phyloP scores from a whole-genome alignment of 495 filamentous ascomycete genomes.

The Podospora didyma region DNA sequence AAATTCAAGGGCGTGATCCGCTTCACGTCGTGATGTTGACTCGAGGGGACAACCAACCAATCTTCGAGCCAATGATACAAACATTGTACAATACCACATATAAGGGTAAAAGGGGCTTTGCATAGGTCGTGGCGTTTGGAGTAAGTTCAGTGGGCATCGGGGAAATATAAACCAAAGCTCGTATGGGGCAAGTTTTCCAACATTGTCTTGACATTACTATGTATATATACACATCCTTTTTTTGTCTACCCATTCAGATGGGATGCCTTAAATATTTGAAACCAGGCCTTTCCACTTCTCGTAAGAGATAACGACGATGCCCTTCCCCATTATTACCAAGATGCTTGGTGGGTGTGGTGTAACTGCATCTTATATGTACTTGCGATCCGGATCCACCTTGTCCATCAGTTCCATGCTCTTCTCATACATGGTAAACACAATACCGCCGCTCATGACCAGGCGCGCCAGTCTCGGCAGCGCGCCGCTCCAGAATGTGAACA shows the following conservation, averaged over 20 bases:
- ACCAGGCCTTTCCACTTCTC: not conserved
- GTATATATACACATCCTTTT: not conserved
- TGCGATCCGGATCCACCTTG: constrained; percentile 73
- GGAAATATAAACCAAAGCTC: no score
- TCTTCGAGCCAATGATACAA: no score
- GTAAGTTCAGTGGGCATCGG: no score
- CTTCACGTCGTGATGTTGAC: constrained; percentile 34
- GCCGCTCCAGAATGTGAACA: constrained; percentile 91
- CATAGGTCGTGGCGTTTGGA: constrained; percentile 22
- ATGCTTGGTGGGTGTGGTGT: no score
- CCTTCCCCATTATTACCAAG: no score
- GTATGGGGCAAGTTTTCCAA: no score
- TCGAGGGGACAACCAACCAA: not conserved
- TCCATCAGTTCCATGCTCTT: constrained; percentile 92
- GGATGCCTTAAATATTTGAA: not conserved
- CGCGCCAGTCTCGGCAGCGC: constrained; percentile 80
- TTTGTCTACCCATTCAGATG: not conserved
- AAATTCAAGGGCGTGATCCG: constrained; percentile 62
- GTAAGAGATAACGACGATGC: no score
- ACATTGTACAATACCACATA: not conserved
- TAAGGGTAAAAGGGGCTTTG: constrained; percentile 6
- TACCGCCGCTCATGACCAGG: constrained; percentile 85
- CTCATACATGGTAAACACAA: constrained; percentile 99
- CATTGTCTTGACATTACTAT: not conserved
- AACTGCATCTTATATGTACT: constrained; percentile 82